Conservation (phyloP, 192 early-diverging fungal genomes). For the Backusella sp. region DNA sequence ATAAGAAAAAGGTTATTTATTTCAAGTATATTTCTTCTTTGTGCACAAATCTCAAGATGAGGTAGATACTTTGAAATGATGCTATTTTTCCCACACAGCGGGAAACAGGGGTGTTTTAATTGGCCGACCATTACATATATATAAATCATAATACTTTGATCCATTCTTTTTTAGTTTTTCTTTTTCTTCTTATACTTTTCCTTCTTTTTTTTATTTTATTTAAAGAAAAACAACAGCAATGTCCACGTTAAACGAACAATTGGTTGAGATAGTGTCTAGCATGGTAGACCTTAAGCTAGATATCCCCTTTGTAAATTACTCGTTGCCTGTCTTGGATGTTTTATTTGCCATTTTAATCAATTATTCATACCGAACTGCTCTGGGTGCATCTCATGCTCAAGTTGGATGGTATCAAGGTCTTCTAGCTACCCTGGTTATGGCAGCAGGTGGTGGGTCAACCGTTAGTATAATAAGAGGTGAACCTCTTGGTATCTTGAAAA, state of each 20-base stretch:
- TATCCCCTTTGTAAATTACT: conserved; percentile 1
- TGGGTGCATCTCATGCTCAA: conserved; percentile 26
- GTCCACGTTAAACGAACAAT: conserved; percentile 17
- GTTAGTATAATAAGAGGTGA: conserved; percentile 31
- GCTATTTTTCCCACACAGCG: neutral
- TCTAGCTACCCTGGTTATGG: conserved; percentile 32
- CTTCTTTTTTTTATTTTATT: neutral
- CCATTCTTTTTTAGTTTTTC: neutral
- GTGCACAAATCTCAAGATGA: neutral
- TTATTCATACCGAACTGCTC: conserved; percentile 19
- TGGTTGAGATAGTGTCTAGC: neutral
- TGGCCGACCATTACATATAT: neutral
- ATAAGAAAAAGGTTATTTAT: neutral
- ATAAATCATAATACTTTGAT: neutral
- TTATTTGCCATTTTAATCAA: conserved; percentile 23
- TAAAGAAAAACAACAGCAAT: neutral
- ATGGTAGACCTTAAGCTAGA: neutral
- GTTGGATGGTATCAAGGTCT: conserved; percentile 38
- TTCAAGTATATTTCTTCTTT: neutral
- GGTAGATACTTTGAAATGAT: neutral
- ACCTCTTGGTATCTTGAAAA: conserved; percentile 25
- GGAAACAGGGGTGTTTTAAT: conserved; percentile 7
- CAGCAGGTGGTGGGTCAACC: conserved; percentile 33
- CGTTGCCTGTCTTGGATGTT: conserved; percentile 11
- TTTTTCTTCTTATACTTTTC: neutral